These are phyloP conservation scores for Agaricales sp. DNA, from an alignment of 1,284 basidiomycete species.

Conservation along the genomic window DNA sequence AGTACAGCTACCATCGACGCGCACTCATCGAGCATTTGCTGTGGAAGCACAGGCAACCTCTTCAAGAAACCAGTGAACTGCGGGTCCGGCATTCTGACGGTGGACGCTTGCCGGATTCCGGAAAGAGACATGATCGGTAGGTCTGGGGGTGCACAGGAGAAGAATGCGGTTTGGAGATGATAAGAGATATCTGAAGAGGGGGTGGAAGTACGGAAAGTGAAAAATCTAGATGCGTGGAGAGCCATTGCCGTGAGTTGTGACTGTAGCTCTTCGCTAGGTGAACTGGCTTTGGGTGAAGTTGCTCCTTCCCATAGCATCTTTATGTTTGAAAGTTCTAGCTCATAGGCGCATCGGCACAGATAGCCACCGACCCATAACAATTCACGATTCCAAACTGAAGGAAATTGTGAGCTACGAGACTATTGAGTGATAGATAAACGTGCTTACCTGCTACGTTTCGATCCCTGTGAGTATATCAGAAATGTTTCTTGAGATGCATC, in stretches of 20 bases:
- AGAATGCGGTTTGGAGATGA: constrained; percentile 79
- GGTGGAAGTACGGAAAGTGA: constrained; percentile 81
- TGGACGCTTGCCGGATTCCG: constrained; percentile 63
- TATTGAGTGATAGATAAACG: constrained; percentile 1
- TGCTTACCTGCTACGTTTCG: constrained; percentile 60
- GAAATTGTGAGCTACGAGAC: constrained; percentile 3
- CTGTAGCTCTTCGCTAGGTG: constrained; percentile 31
- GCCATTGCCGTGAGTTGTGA: constrained; percentile 51
- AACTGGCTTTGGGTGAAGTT: constrained; percentile 16
- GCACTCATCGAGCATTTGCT: constrained; percentile 56
- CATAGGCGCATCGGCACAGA: constrained; percentile 78
- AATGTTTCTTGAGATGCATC: too few species aligned
- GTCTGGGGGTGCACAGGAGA: constrained; percentile 41
- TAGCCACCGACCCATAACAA: constrained; percentile 79
- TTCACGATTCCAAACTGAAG: constrained; percentile 79
- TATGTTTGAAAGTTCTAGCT: constrained; percentile 67
- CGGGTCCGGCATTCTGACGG: constrained; percentile 74
- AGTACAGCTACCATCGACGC: constrained; percentile 57
- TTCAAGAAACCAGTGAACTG: constrained; percentile 75
- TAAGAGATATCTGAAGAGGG: constrained; percentile 80
- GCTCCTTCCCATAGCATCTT: constrained; percentile 44
- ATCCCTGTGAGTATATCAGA: constrained; percentile 46
- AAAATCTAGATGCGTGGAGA: constrained; percentile 82
- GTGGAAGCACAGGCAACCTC: constrained; percentile 68
- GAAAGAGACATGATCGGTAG: constrained; percentile 76